A percentile compares a stretch with the other conserved stretches of the same genome.
phyloP scores from a whole-genome alignment of 2,329 filamentous ascomycete species.

The Achaetomium macrosporum region DNA sequence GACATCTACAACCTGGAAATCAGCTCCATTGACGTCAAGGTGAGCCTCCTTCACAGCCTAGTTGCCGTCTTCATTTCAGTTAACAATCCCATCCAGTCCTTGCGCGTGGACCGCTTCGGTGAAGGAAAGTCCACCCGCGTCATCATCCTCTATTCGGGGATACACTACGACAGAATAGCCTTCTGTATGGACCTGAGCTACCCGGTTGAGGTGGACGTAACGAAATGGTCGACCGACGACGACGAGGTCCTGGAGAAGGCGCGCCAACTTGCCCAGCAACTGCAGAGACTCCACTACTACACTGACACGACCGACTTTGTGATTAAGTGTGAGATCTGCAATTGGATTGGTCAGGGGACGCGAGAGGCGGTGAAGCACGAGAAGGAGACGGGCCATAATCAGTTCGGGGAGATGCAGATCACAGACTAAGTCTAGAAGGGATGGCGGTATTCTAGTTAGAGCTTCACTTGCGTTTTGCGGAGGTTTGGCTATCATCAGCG shows the following conservation, averaged over 20 bases:
- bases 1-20: conserved; percentile 83
- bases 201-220: conserved; percentile 68
- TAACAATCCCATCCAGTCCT: conserved; percentile 18
- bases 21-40: conserved; percentile 72
- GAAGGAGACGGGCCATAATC: conserved; percentile 52
- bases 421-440: conserved; percentile 5
- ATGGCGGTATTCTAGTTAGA: no score
- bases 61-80: background rate
- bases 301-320: conserved; percentile 80
- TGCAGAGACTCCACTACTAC: conserved; percentile 72
- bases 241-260: conserved; percentile 68
- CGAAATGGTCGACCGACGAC: conserved; percentile 48
- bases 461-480: background rate
- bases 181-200: conserved; percentile 56
- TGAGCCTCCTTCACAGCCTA: conserved; percentile 19
- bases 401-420: conserved; percentile 33
- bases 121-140: conserved; percentile 64
- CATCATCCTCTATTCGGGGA: conserved; percentile 82
- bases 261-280: conserved; percentile 55
- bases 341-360: conserved; percentile 63
- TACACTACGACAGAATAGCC: conserved; percentile 88
- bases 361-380: conserved; percentile 53
- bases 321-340: conserved; percentile 70
- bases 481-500: background rate
- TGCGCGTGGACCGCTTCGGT: conserved; percentile 66